These are phyloP conservation scores for Lotmaria passim DNA, from an alignment of 208 protist species.

Conservation along the genomic window DNA sequence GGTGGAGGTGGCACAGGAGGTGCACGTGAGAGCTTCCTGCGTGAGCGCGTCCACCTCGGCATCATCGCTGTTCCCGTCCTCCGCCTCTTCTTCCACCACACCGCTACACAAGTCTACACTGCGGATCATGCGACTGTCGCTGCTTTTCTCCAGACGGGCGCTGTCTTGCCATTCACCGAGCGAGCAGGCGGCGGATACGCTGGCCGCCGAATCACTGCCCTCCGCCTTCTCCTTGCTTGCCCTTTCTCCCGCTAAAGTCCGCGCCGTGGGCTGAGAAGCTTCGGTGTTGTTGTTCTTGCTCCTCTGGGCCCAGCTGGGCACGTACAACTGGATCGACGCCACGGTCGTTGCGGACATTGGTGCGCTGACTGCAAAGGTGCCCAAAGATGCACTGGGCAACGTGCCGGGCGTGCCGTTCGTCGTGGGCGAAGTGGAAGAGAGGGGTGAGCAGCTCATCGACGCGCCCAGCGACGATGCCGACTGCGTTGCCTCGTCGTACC, in stretches of 20 bases:
- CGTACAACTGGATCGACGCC: constrained; percentile 10
- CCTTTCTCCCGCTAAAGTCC: neutral
- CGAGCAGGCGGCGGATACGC: neutral
- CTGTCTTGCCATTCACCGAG: neutral
- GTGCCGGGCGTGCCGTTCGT: neutral
- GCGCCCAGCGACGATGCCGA: neutral
- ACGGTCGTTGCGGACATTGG: neutral
- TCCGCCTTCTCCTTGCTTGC: neutral
- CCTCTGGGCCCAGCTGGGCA: constrained; percentile 18
- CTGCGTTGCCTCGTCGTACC: constrained; percentile 30
- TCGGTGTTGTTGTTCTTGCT: neutral
- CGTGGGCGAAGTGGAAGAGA: constrained; percentile 7
- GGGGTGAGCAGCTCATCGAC: constrained; percentile 1
- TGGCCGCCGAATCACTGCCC: neutral
- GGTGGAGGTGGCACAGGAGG: constrained; percentile 16
- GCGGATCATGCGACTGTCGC: neutral
- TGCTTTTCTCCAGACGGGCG: too few relatives aligned
- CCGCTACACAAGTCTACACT: too few relatives aligned
- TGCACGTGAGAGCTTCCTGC: constrained; percentile 21
- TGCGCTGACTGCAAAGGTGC: too few relatives aligned
- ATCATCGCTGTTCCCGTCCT: constrained; percentile 1
- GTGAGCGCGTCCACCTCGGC: constrained; percentile 24
- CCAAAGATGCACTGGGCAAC: neutral
- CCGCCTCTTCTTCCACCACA: neutral
- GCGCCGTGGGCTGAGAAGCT: neutral